phyloP scores from a whole-genome alignment of 2,329 filamentous ascomycete genomes.

The Claviceps quebecensis region DNA sequence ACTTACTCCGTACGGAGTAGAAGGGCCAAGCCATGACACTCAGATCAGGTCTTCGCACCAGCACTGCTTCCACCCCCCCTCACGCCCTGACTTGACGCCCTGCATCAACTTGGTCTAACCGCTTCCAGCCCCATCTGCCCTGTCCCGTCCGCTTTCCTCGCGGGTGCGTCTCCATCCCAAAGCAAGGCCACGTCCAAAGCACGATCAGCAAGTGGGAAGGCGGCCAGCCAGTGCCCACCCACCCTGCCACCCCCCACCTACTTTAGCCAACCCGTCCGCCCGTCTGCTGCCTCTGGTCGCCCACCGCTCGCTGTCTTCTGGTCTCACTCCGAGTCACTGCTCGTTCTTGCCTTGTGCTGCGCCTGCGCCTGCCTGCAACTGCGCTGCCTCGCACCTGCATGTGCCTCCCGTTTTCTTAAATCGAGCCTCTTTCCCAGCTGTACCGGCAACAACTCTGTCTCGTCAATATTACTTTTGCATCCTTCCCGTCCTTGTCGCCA shows the following conservation, averaged over 20 bases:
- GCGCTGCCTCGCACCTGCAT: constrained; percentile 5
- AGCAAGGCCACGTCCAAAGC: background rate
- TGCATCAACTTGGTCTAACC: background rate
- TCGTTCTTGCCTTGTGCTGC: constrained; percentile 5
- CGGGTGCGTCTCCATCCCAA: background rate
- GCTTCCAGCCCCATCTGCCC: background rate
- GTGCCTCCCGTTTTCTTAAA: background rate
- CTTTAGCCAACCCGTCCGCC: background rate
- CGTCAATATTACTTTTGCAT: constrained; percentile 1
- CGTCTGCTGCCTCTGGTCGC: background rate
- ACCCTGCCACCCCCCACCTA: background rate
- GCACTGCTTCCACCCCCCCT: background rate
- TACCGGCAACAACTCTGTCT: constrained; percentile 1
- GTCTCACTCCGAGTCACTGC: background rate
- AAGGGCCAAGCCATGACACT: no score
- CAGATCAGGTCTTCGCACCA: background rate
- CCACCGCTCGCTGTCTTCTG: background rate
- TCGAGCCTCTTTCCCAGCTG: constrained; percentile 3
- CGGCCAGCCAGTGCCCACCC: constrained; percentile 1
- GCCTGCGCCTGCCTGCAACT: constrained; percentile 8
- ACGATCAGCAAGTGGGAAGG: constrained; percentile 2
- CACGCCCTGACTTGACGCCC: background rate
- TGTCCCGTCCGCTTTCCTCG: background rate
- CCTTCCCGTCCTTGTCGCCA: background rate
- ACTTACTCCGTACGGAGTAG: no score